These are phyloP conservation scores for Trichoderma guizhouense DNA, from an alignment of 2,329 filamentous ascomycete species.

Conservation along the genomic window DNA sequence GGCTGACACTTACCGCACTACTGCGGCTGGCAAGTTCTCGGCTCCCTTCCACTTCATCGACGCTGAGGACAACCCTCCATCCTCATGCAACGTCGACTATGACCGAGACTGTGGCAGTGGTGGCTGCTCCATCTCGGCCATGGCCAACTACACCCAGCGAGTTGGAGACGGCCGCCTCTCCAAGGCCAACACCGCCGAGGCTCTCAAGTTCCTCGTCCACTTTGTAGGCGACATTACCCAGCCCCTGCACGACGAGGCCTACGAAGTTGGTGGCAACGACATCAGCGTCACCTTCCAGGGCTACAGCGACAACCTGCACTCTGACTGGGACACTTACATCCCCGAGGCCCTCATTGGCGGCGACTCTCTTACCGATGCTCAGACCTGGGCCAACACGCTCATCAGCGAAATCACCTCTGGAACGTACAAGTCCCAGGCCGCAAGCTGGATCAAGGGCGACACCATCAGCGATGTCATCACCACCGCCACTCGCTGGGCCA, in stretches of 20 bases:
- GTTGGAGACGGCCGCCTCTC: conserved; percentile 21
- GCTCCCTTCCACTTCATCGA: conserved; percentile 52
- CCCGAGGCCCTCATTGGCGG: conserved; percentile 44
- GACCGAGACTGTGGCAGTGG: conserved; percentile 34
- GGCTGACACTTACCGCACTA: conserved; percentile 46
- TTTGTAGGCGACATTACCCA: conserved; percentile 57
- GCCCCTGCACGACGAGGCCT: conserved; percentile 51
- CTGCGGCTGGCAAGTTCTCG: conserved; percentile 44
- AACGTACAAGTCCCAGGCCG: conserved; percentile 33
- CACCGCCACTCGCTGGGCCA: conserved; percentile 39
- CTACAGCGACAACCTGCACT: conserved; percentile 54
- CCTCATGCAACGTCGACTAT: conserved; percentile 38
- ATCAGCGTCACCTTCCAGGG: conserved; percentile 53
- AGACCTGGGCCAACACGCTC: conserved; percentile 38
- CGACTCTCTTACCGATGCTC: conserved; percentile 33
- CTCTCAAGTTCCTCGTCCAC: conserved; percentile 36
- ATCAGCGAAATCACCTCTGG: conserved; percentile 36
- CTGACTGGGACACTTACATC: conserved; percentile 59
- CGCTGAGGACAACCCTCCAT: conserved; percentile 39
- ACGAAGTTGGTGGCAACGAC: conserved; percentile 49
- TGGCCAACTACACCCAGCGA: conserved; percentile 30
- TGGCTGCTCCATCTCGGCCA: conserved; percentile 28
- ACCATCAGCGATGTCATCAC: conserved; percentile 31
- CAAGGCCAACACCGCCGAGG: conserved; percentile 20
- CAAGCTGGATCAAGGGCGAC: conserved; percentile 36